Base-by-base conservation (phyloP, 441 rosid genomes). In the Pelargonium australe region DNA sequence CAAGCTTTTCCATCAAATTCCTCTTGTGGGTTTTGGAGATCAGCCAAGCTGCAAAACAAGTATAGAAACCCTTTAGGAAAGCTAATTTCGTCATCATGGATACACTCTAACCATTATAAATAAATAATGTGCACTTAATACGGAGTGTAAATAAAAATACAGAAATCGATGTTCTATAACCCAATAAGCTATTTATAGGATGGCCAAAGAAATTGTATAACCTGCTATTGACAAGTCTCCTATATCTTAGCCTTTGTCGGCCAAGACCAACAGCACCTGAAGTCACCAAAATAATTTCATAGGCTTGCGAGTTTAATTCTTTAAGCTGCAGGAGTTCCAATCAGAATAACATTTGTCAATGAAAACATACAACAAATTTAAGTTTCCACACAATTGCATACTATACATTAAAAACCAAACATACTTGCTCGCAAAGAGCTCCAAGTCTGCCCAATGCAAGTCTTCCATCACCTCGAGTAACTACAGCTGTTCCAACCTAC, bases 1-100 rank as follows among this genome's bases (percentile, higher is more conserved):
- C 85, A 81, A 51, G 85, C 86, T 79, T 83, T 83, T 68, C 86
- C 86, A 70, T 81, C 86, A 58, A 83, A 73, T 71, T 83, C 86
- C 66, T 3, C 47, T 72, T 83, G 84, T 37, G 82, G 84, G 61
- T 81, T 83, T 72, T 81, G 86, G 73, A 83, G 86, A 76, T 83
- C 86, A 72, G 81, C 83, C 53, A 83, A 76, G 73, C 86, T 83
- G 65, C 66, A 72, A 72, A 68, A 73, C 47, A 65, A 60, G 71
- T 1, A 66, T 28, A 25, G 53, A n/a, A n/a, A 14, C 5, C 5
- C 5, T n/a, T 65, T 43, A 28, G 58, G 19, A 53, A 53, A 53
- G 19, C 60, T 53, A n/a, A n/a, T n/a, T n/a, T n/a, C n/a, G n/a
- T n/a, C n/a, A n/a, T n/a, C n/a, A n/a, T n/a, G n/a, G n/a, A n/a